Percentiles rank a stretch among this genome's conserved stretches.
Conservation (phyloP, 2,329 filamentous ascomycete genomes). For the Cercospora nicotianae region DNA sequence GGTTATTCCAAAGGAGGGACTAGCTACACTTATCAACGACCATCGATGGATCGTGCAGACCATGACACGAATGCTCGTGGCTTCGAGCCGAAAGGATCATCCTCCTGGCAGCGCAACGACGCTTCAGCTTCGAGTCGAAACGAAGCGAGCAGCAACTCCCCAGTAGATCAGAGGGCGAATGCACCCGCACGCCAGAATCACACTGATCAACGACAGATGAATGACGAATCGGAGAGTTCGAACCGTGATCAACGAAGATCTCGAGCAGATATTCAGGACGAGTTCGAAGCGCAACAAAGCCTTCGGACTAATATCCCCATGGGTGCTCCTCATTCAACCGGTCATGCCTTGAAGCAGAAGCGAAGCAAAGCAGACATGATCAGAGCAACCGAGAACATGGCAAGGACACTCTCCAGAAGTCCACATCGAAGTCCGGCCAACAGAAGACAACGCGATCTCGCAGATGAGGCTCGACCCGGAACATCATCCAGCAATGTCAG, state of each 20-base stretch:
- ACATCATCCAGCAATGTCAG: constrained; percentile 13
- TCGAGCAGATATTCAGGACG: constrained; percentile 10
- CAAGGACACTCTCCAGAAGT: constrained; percentile 9
- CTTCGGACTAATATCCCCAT: constrained; percentile 5
- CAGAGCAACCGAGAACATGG: constrained; percentile 10
- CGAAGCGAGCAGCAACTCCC: background rate
- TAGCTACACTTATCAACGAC: background rate
- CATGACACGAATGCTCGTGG: background rate
- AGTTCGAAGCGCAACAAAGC: constrained; percentile 1
- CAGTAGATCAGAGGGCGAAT: background rate
- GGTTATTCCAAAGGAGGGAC: background rate
- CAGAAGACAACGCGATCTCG: background rate
- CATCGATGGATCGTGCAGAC: background rate
- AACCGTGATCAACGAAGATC: constrained; percentile 9
- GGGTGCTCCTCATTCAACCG: constrained; percentile 8
- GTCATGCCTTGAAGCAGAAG: constrained; percentile 9
- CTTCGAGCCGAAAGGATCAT: background rate
- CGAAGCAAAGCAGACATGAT: constrained; percentile 15
- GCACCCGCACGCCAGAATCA: background rate
- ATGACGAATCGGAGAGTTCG: background rate
- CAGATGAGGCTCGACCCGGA: background rate
- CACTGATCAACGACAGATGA: background rate
- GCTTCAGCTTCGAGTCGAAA: background rate
- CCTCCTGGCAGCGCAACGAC: background rate
- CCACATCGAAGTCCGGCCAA: constrained; percentile 9